A percentile compares a stretch with the other conserved stretches of the same genome.
These are phyloP conservation scores for Ganoderma resinaceum DNA, from an alignment of 1,284 basidiomycete genomes.

Conservation along the genomic window DNA sequence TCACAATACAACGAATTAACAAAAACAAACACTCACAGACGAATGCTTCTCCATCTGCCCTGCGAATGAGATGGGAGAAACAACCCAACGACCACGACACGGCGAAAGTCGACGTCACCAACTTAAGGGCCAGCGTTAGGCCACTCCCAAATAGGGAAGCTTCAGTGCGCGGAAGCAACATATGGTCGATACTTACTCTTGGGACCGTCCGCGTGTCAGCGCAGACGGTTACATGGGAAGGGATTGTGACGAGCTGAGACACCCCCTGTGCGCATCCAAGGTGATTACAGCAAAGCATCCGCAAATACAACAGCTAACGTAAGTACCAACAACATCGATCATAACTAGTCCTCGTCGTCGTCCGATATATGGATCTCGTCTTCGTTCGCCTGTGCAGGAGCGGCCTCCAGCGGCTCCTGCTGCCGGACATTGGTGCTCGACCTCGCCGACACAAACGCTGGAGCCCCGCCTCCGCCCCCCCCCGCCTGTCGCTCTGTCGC, in stretches of 20 bases:
- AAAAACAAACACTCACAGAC: conserved; percentile 18
- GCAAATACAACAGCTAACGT: conserved; percentile 23
- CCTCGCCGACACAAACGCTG: conserved; percentile 47
- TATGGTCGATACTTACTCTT: no score
- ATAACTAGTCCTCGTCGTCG: conserved; percentile 71
- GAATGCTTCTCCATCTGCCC: conserved; percentile 26
- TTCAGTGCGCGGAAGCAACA: no score
- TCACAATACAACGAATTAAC: no score
- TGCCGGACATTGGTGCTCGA: conserved; percentile 34
- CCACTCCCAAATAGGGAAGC: neutral
- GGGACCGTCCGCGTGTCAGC: no score
- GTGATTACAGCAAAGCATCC: neutral
- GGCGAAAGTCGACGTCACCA: neutral
- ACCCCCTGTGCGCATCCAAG: neutral
- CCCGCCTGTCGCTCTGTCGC: conserved; percentile 55
- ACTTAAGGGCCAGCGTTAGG: neutral
- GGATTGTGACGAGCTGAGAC: no score
- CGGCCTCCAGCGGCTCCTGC: conserved; percentile 35
- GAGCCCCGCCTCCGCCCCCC: conserved; percentile 41
- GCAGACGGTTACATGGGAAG: no score
- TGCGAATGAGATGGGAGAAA: neutral
- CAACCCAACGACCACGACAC: neutral
- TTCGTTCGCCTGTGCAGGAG: conserved; percentile 55
- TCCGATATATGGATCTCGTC: conserved; percentile 89
- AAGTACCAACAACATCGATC: conserved; percentile 12